Base-by-base conservation (phyloP, 2,329 filamentous ascomycete genomes). In the Fusarium sp. region DNA sequence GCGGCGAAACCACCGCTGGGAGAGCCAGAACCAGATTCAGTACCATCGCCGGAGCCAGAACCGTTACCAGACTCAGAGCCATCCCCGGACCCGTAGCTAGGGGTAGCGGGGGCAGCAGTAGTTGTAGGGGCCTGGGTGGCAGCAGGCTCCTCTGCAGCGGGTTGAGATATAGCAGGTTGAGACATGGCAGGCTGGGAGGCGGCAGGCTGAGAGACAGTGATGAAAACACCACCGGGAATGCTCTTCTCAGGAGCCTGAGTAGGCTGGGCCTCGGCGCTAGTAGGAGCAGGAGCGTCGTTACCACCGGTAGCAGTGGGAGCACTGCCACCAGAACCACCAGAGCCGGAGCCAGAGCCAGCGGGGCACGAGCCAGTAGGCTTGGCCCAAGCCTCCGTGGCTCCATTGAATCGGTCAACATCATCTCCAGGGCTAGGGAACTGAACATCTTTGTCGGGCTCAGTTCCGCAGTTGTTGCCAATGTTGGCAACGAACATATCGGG, bases 401-500 rank as follows among this genome's bases (percentile, higher is more conserved):
- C 78, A 48, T 86, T 86, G 67, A 87, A 83, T 13, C 82, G 83
- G 65, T 92, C 87, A 5, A 91, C 84, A 7, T 87, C 84, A 0
- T 83, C 78, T 2, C 93, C 93, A 0, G 92, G 89, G 59, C 90
- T 81, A 16, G 92, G 91, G 83, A 92, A 94, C 41, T 83, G 69
- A 7, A 93, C 9, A 10, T 31, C 29, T 31, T 27, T 79, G 24
- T 83, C 81, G 57, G 88, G 84, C 0, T 77, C 79, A 2, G 89
- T 92, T 3, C 74, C 82, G 79, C 92, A 94, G 0, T 79, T 81
- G n/a, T 43, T 79, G 22, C 81, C 83, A 6, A 93, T 79, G 79
- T 95, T 95, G 79, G 91, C 93, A 13, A 91, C 84, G 73, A 94
- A 94, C 83, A 95, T 89, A 31, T 89, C 83, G 0, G 94, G 93